Percentiles rank a stretch among this genome's conserved stretches.
phyloP scores from a whole-genome alignment of 257 asterid species.

The Nicotiana benthamiana region DNA sequence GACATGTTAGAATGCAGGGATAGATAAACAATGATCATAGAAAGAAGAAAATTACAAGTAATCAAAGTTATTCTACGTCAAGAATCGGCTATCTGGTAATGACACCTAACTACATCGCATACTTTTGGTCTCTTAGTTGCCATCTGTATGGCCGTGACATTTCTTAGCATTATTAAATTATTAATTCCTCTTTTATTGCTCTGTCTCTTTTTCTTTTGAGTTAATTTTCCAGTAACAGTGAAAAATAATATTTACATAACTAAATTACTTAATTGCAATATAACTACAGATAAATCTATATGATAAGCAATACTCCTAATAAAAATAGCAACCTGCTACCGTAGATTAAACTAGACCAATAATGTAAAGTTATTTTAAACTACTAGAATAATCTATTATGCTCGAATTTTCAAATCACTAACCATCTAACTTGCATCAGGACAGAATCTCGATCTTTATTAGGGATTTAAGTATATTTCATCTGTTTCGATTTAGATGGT shows the following conservation, averaged over 20 bases:
- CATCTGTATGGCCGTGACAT: not conserved
- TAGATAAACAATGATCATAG: not conserved
- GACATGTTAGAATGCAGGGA: too few relatives aligned
- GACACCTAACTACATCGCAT: not conserved
- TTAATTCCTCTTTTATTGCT: not conserved
- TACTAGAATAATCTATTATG: too few relatives aligned
- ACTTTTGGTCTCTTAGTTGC: not conserved
- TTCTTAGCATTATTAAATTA: not conserved
- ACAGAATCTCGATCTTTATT: too few relatives aligned
- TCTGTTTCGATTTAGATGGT: too few relatives aligned
- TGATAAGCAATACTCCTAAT: too few relatives aligned
- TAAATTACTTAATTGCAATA: not conserved
- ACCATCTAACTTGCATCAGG: too few relatives aligned
- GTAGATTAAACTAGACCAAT: too few relatives aligned
- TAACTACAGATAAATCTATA: too few relatives aligned
- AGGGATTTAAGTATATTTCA: too few relatives aligned
- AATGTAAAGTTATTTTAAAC: too few relatives aligned
- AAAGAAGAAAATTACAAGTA: not conserved
- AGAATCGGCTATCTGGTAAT: not conserved
- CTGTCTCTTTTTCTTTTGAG: not conserved
- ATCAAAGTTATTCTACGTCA: not conserved
- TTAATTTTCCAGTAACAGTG: not conserved
- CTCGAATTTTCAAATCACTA: too few relatives aligned
- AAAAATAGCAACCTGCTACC: too few relatives aligned
- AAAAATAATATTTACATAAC: not conserved